A percentile compares a stretch with the other conserved stretches of the same genome.
Conservation (phyloP, 805 yeast genomes). For the Wickerhamiella shivajii region DNA sequence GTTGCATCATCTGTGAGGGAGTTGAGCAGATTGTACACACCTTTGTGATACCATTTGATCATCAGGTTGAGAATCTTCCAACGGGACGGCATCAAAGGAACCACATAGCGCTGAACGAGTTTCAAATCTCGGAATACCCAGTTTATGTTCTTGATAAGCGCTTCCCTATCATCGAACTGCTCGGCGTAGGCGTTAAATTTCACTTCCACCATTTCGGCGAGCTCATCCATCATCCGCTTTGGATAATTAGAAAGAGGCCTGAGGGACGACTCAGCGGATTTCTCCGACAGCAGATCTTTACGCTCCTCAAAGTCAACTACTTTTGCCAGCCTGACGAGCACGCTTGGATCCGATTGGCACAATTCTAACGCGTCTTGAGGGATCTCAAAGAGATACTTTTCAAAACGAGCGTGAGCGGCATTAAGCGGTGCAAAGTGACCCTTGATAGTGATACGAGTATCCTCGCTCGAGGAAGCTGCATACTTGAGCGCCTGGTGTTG, state of each 20-base stretch:
- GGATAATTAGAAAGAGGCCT: no score
- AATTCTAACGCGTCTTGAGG: slow-evolving; percentile 59
- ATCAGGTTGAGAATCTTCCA: slow-evolving; percentile 62
- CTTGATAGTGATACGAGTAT: slow-evolving; percentile 50
- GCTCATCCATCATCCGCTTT: slow-evolving; percentile 34
- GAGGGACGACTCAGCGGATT: no score
- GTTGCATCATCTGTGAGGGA: slow-evolving; percentile 59
- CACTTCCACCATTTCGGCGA: slow-evolving; percentile 46
- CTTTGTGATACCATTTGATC: slow-evolving; percentile 50
- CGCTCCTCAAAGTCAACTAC: slow-evolving; percentile 67
- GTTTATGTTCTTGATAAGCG: slow-evolving; percentile 51
- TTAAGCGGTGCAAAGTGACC: slow-evolving; percentile 40
- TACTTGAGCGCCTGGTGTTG: slow-evolving; percentile 56
- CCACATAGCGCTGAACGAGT: slow-evolving; percentile 45
- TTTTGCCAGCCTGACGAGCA: slow-evolving; percentile 59
- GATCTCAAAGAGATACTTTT: slow-evolving; percentile 44
- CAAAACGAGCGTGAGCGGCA: slow-evolving; percentile 43
- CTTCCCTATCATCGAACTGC: slow-evolving; percentile 33
- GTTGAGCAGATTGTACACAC: slow-evolving; percentile 48
- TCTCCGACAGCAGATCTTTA: slow-evolving; percentile 47
- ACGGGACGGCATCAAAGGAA: slow-evolving; percentile 45
- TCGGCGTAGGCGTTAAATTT: slow-evolving; percentile 54
- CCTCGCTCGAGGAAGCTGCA: slow-evolving; percentile 40
- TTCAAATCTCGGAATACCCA: slow-evolving; percentile 76
- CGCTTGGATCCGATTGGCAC: slow-evolving; percentile 49